Base-by-base conservation (phyloP, 495 filamentous ascomycete species). In the Amorphotheca resinae region DNA sequence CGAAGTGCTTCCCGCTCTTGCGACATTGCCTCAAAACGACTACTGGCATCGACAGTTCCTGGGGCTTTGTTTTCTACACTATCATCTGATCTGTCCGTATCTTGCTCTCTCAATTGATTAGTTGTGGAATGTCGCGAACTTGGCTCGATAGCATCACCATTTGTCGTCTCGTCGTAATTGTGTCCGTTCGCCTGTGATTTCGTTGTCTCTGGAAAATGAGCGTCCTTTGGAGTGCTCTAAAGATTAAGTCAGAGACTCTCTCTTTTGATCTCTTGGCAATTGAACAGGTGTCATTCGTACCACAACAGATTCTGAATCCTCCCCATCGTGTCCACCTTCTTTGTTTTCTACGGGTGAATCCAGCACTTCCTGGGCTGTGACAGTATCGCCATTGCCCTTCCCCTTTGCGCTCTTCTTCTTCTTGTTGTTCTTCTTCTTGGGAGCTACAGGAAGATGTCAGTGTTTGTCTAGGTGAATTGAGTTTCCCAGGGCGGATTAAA, bases 1-100 rank as follows among this genome's bases (percentile, higher is more conserved):
- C 79, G 70, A n/a, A 95, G 64, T 25, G 75, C 77, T 53, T 88
- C 82, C 41, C 84, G 72, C 50, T 94, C 85, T 56, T 80, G 74
- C 33, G 79, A 75, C 59, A 93, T 73, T 34, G 79, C 80, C 51
- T 88, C 85, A 32, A 89, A 70, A 64, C 35, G 64, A 59, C 28
- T 25, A 36, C 50, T 53, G 30, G 56, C 26, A 37, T 72, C 68
- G 6, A 72, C 67, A 43, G 77, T 68, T n/a, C 62, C 44, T 20
- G 56, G 40, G 30, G 60, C 48, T 15, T 54, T 49, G 30, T 34
- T 39, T 2, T 31, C 28, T 14, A 33, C 28, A 35, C 30, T 46
- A 15, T 33, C 43, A 23, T 46, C 41, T 30, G 23, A 22, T 48
- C 42, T 20, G 31, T 54, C 40, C 30, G 49, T 41, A 41, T 48